Base-by-base conservation (phyloP, 805 yeast genomes). In the Hermanozyma aechmeae region DNA sequence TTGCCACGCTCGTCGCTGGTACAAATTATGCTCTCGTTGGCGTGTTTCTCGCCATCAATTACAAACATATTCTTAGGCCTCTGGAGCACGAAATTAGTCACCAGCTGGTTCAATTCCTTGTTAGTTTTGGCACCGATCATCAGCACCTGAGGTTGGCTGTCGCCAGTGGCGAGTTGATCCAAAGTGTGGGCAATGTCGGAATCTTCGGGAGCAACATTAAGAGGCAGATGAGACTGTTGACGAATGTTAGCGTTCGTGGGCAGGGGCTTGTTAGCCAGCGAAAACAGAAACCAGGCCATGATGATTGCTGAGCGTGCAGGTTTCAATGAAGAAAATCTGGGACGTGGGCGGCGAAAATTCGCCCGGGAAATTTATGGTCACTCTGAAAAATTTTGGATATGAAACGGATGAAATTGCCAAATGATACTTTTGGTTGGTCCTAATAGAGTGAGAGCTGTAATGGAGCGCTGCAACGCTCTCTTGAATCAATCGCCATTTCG, bases 21-120 rank as follows among this genome's bases (percentile, higher is more conserved):
- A 44, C 74, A 68, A 22, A 68, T 67, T 21, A 65, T 59, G 39
- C 72, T 63, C 34, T 56, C 48, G 13, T 47, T 33, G n/a, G 39
- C 25, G 24, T 37, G n/a, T n/a, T 52, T 58, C 37, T 61, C 67
- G 5, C 68, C 68, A 32, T 62, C 68, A 26, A 62, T 60, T 9
- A 61, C 47, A 31, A 54, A 62, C 40, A 56, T 30, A 28, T 59
- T 59, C 16, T 46, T 42, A 3, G 62, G 65, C 19, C 44, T 43
- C 5, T 35, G 40, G 1, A 31, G 20, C 1, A 61, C 64, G 37
- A 61, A 61, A 4, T 48, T 46, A 4, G 40, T 29, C 3, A 61
- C 59, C 4, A 53, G 26, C 5, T 37, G 33, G 19, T 49, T 46
- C n/a, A n/a, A n/a, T n/a, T 37, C 35, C 9, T 29, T 29, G 20